Evolutionary conservation across 208 protist species (phyloP).

Genomic region (Crithidia thermophila): DNA sequence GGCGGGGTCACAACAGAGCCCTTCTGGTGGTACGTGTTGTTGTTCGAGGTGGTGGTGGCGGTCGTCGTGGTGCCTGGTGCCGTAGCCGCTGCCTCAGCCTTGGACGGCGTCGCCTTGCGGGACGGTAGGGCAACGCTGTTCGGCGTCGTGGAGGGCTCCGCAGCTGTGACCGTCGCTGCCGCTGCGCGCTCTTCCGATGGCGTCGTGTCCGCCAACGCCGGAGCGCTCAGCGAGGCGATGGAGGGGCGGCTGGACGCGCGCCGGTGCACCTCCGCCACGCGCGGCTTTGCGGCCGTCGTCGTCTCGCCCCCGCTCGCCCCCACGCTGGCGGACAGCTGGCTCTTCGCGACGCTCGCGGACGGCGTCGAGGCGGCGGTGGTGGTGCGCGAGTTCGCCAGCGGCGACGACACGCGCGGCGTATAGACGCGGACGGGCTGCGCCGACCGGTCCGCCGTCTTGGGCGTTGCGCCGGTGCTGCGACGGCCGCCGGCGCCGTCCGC

Average conservation of each 20-base stretch:
- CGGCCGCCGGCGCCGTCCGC: not conserved
- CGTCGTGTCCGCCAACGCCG: not conserved
- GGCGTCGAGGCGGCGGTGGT: conserved; percentile 8
- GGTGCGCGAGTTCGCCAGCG: conserved; percentile 7
- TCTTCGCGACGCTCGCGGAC: not conserved
- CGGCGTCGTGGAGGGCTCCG: not conserved
- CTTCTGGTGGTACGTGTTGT: conserved; percentile 16
- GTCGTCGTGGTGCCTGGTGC: not conserved
- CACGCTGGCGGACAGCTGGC: not conserved
- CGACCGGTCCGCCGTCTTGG: not conserved
- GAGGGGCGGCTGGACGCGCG: conserved; percentile 1
- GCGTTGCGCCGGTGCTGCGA: not conserved
- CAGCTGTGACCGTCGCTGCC: not conserved
- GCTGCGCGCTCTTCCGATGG: not conserved
- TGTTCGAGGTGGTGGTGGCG: not conserved
- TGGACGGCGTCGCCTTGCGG: not conserved
- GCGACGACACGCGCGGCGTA: conserved; percentile 17
- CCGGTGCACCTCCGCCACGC: conserved; percentile 16
- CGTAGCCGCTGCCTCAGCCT: not conserved
- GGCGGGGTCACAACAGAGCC: not conserved
- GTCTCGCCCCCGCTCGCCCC: not conserved
- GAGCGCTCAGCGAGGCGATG: not conserved
- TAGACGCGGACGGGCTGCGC: conserved; percentile 12
- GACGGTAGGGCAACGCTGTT: not conserved
- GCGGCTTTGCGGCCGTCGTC: conserved; percentile 11